Evolutionary conservation across 345 rosid species (phyloP).

Genomic region (Litchi chinensis): DNA sequence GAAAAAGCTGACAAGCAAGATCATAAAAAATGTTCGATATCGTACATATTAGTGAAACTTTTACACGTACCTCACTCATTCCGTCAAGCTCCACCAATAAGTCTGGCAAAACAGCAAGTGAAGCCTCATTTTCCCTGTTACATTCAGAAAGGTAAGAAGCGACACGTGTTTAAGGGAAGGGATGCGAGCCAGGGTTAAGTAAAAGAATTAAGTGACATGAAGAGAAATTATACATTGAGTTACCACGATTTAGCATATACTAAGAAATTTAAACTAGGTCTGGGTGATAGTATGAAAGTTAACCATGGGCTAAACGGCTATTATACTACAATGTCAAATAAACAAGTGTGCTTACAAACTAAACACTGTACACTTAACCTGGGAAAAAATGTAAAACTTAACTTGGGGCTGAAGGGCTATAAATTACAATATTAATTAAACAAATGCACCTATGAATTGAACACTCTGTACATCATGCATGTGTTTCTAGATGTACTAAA

Average conservation of each 20-base stretch:
- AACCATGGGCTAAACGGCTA: not conserved
- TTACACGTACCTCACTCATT: constrained; percentile 70
- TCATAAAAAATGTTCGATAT: not conserved
- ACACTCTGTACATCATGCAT: not conserved
- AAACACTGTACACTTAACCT: not conserved
- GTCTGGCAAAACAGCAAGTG: constrained; percentile 95
- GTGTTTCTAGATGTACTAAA: not conserved
- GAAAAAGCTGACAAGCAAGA: not conserved
- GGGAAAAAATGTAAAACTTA: not conserved
- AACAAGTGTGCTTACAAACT: not conserved
- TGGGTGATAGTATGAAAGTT: not conserved
- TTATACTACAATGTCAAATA: not conserved
- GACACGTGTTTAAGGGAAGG: not conserved
- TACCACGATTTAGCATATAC: not conserved
- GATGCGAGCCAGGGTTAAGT: too few species aligned
- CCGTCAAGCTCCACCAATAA: constrained; percentile 80
- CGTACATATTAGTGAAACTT: not conserved
- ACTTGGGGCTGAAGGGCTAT: not conserved
- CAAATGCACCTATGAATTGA: not conserved
- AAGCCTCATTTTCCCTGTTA: constrained; percentile 97
- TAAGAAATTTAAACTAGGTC: not conserved
- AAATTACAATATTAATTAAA: not conserved
- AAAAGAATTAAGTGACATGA: not conserved
- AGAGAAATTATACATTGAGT: not conserved
- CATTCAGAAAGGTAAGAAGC: constrained; percentile 13